Evolutionary conservation across 1,284 basidiomycete species (phyloP), one percentile per base, ranked within the genome.

Genomic region (Pseudozyma thailandica): DNA sequence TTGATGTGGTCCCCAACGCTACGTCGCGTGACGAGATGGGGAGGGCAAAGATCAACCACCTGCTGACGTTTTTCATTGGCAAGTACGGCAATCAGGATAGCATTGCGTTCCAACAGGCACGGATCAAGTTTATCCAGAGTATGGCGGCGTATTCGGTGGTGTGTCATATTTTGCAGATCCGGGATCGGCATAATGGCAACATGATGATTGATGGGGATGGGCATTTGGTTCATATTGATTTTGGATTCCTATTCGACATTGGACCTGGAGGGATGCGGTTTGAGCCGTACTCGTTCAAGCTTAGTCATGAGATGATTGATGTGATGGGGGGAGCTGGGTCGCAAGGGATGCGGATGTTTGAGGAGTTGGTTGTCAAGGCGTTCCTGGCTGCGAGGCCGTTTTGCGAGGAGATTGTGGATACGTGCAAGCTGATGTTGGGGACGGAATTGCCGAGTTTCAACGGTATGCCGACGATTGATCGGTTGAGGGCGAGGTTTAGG

Each of bases 101-200:
- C 0, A 86, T 94, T 41, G 86, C 91, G 25, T 99, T 98, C 86
- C 95, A 98, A 82, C 88, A 88, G 71, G 96, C 96, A 43, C 89
- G 95, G 26, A 86, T 93, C 72, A 97, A 97, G 85, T 99, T 99
- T 82, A 93, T 99, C 71, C 93, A 96, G 82, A 95, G 93, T 1
- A 98, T 98, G 96, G 96, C 96, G 1, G 96, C 94, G 18, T 99
- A 99, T 84, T 97, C 94, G 31, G 90, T 98, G n/a, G 92, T 93
- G 12, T 98, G 95, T 83, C 98, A 97, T 84, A 93, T 98, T 68
- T 85, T 98, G 37, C 95, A 98, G 84, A 93, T 98, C 84, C 95
- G 96, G 84, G 96, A 98, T 83, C 86, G 95, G 33, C 95, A 98
- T 84, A 98, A 98, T 80, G 95, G 95, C 20, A 98, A 98, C 83